Conservation (phyloP, 2,329 filamentous ascomycete genomes). For the Zopfia rhizophila region DNA sequence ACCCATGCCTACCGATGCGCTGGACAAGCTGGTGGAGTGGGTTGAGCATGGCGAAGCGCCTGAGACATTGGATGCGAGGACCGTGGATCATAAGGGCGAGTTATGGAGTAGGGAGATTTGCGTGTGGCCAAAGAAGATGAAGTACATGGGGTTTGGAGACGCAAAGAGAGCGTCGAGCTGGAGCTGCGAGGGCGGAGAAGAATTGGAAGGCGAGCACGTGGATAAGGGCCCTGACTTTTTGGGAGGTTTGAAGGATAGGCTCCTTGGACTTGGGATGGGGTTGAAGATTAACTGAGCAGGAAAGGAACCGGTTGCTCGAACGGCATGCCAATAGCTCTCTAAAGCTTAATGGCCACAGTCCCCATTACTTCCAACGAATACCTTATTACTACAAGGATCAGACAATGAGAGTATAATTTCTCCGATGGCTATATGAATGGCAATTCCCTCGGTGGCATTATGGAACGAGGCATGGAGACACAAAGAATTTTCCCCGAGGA, state of each 20-base stretch:
- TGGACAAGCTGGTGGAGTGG: constrained; percentile 38
- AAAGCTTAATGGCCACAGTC: too few species aligned
- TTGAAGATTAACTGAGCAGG: constrained; percentile 8
- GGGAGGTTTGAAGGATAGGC: constrained; percentile 15
- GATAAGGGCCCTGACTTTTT: constrained; percentile 7
- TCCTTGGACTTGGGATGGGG: constrained; percentile 13
- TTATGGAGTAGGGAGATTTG: constrained; percentile 32
- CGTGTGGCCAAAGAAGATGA: constrained; percentile 29
- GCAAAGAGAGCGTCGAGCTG: constrained; percentile 24
- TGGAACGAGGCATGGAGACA: not conserved
- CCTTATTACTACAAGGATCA: not conserved
- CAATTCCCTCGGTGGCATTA: not conserved
- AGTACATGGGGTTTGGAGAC: constrained; percentile 29
- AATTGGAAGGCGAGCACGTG: not conserved
- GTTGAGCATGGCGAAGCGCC: constrained; percentile 40
- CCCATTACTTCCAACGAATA: too few species aligned
- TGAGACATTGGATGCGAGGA: constrained; percentile 32
- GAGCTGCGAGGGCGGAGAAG: constrained; percentile 18
- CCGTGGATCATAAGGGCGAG: constrained; percentile 24
- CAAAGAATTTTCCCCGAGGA: not conserved
- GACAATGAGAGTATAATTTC: not conserved
- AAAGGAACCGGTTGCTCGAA: not conserved
- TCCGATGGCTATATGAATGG: not conserved
- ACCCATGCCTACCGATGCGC: constrained; percentile 28
- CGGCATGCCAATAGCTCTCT: too few species aligned